Evolutionary conservation across 257 asterid species (phyloP), one percentile per base, ranked within the genome.

Genomic region (Solanum sejunctum): DNA sequence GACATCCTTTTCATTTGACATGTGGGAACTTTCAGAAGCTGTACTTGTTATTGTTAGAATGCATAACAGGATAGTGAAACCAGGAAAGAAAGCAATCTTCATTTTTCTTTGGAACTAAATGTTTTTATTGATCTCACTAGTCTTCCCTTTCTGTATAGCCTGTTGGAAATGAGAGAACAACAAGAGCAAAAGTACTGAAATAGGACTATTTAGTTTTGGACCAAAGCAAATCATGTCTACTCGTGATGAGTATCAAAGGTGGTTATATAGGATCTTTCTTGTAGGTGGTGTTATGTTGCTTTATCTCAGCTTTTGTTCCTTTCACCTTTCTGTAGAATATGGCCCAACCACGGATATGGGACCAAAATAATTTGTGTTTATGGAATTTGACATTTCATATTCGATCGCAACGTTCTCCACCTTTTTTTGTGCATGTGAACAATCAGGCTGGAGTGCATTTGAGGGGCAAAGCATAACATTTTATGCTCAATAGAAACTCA

Each of bases 31-130:
- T 84, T 77, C 86, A 56, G 81, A 85, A 87, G 89, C 90, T 20
- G n/a, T 79, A 61, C 82, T 57, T 79, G 85, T 3, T 23, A 88
- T 82, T n/a, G 81, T 56, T 11, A 80, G 69, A 71, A 84, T 41
- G 63, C 36, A 88, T 4, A 88, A 26, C 26, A 92, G 69, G 84
- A 87, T 57, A 72, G 81, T n/a, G 47, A 93, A 28, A 85, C 89
- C 86, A 45, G 81, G 83, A 41, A 84, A 73, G 39, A 39, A 77
- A 23, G 58, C 20, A 90, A 85, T 88, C 82, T 71, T 85, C 84
- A 85, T 88, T 61, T 80, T 84, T 41, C 20, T 3, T 54, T 63
- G 20, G 52, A 41, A 23, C 41, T 23, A 81, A 60, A 60, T 43
- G 2, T 61, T 17, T 82, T n/a, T 52, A 10, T 47, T 13, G 78